These are phyloP conservation scores for Cystobasidium sp. DNA, from an alignment of 1,284 basidiomycete genomes.

Conservation along the genomic window DNA sequence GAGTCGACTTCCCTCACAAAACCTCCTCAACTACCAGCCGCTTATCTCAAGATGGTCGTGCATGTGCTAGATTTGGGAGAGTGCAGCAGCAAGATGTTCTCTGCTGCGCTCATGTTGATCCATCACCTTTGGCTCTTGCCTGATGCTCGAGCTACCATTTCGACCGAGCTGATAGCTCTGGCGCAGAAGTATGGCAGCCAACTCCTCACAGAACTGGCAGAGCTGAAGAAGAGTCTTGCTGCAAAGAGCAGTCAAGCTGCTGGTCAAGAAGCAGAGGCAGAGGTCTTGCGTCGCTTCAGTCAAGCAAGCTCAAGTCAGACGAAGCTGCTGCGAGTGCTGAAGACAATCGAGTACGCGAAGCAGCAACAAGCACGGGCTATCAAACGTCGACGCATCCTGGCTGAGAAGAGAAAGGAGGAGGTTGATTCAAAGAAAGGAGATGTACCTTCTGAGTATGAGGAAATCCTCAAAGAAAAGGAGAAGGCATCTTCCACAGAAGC, in stretches of 20 bases:
- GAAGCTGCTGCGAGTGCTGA: constrained; percentile 86
- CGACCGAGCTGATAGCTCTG: constrained; percentile 78
- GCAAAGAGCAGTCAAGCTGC: constrained; percentile 56
- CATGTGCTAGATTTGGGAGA: constrained; percentile 92
- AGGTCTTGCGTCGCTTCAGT: constrained; percentile 75
- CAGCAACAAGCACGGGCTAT: constrained; percentile 27
- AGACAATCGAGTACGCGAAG: constrained; percentile 73
- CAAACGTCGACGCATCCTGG: constrained; percentile 7
- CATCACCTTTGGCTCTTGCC: constrained; percentile 85
- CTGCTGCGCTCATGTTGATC: constrained; percentile 83
- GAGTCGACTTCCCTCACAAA: constrained; percentile 58
- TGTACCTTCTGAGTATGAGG: constrained; percentile 22
- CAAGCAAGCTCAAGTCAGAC: constrained; percentile 89
- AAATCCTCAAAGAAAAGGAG: constrained; percentile 12
- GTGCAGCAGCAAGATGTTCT: constrained; percentile 91
- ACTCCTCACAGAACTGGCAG: constrained; percentile 74
- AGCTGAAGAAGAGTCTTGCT: constrained; percentile 67
- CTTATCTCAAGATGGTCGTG: constrained; percentile 81
- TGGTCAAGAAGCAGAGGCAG: constrained; percentile 39
- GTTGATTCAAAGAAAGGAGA: constrained; percentile 17
- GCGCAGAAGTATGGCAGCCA: constrained; percentile 82
- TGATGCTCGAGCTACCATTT: constrained; percentile 81
- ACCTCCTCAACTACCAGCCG: constrained; percentile 79
- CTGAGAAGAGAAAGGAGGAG: constrained; percentile 14
- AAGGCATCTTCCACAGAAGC: constrained; percentile 2